A percentile compares a stretch with the other conserved stretches of the same genome.
Conservation (phyloP, 2,329 filamentous ascomycete species). For the Botryotinia globosa region DNA sequence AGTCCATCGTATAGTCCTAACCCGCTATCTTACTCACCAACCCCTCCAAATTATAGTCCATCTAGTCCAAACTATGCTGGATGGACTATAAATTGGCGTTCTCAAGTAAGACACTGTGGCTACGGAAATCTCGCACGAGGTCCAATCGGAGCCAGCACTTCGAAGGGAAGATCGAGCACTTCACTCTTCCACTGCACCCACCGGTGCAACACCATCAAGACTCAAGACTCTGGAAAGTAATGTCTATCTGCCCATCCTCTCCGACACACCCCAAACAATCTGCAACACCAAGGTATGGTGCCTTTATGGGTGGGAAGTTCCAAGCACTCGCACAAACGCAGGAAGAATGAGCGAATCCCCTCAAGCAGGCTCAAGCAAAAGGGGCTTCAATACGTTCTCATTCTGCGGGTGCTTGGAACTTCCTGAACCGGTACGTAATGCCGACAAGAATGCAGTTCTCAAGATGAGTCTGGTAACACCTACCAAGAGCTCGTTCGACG, state of each 20-base stretch:
- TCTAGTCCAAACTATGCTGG: neutral
- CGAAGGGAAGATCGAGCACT: neutral
- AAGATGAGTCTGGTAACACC: neutral
- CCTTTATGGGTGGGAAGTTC: neutral
- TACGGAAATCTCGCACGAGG: neutral
- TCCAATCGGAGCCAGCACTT: neutral
- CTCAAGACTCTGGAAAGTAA: slow-evolving; percentile 39
- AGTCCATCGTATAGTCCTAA: neutral
- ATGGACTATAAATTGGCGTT: neutral
- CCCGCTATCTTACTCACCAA: neutral
- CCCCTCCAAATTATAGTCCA: neutral
- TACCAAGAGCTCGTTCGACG: neutral
- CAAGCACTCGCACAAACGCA: neutral
- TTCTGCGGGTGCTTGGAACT: slow-evolving; percentile 1
- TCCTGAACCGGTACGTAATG: neutral
- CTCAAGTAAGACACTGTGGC: neutral
- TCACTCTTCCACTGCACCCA: slow-evolving; percentile 55
- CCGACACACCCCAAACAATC: neutral
- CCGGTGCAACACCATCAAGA: slow-evolving; percentile 77
- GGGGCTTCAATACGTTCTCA: neutral
- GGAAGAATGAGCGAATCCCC: neutral
- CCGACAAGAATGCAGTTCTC: neutral
- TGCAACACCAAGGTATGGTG: neutral
- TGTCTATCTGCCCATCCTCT: neutral
- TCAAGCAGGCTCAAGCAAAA: neutral